Percentiles rank a stretch among this genome's conserved stretches.
Conservation (phyloP, 768 basidiomycete species). For the Amanita rubescens region DNA sequence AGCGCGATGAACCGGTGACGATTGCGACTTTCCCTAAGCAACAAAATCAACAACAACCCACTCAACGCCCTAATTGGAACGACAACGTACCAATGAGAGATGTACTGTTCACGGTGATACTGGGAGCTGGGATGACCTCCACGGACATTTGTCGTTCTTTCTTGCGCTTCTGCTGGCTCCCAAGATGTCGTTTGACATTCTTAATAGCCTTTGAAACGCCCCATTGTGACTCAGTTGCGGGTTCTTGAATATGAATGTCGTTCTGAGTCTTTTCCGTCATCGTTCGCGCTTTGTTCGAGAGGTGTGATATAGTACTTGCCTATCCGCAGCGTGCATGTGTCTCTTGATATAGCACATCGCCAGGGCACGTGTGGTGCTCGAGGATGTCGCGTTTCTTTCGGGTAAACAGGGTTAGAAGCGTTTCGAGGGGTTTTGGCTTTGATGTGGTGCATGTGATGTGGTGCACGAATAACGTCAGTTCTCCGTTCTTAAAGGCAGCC, state of each 20-base stretch:
- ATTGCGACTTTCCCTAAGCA: slow-evolving; percentile 43
- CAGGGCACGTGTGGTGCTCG: not conserved
- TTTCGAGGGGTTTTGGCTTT: not conserved
- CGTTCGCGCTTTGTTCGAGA: not conserved
- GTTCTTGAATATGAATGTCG: not conserved
- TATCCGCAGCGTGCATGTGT: not conserved
- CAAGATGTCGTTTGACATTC: not conserved
- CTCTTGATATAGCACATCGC: not conserved
- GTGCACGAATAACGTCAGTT: too few relatives aligned
- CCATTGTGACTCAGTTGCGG: not conserved
- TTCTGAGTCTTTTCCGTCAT: not conserved
- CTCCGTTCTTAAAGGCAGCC: too few relatives aligned
- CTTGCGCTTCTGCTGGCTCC: not conserved
- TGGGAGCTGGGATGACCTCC: slow-evolving; percentile 1
- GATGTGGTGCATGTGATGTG: too few relatives aligned
- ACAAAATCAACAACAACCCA: not conserved
- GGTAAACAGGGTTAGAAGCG: not conserved
- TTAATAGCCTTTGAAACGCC: too few relatives aligned
- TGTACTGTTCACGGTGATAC: slow-evolving; percentile 2
- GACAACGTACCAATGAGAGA: not conserved
- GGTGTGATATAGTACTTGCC: not conserved
- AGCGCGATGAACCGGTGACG: slow-evolving; percentile 54
- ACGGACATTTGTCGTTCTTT: not conserved
- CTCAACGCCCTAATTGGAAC: not conserved
- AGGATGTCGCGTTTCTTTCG: not conserved